Evolutionary conservation across 2,329 filamentous ascomycete genomes (phyloP).

Genomic region (Fusarium papillatum): DNA sequence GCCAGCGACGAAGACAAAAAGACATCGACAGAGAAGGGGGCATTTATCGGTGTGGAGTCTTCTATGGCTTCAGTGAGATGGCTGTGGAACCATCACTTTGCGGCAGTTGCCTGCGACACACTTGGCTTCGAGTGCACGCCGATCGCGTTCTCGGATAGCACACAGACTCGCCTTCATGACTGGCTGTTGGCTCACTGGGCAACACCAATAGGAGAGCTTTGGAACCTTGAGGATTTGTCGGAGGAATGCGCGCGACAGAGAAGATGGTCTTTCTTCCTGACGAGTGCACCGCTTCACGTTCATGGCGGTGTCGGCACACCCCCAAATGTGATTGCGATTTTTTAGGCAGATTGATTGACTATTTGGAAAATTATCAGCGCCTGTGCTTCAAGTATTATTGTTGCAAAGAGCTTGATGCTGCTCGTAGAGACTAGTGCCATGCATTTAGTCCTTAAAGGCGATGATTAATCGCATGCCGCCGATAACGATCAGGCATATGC

Average conservation of each 20-base stretch:
- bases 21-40: background rate
- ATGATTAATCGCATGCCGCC: background rate
- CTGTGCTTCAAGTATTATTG: background rate
- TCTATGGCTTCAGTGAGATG: background rate
- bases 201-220: background rate
- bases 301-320: background rate
- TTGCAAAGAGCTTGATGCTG: background rate
- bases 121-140: background rate
- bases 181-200: background rate
- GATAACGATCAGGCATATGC: too few species aligned
- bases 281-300: background rate
- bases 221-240: background rate
- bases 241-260: background rate
- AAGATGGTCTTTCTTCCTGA: background rate
- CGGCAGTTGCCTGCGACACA: background rate
- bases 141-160: background rate
- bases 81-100: background rate
- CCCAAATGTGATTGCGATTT: background rate
- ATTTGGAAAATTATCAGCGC: background rate
- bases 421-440: background rate
- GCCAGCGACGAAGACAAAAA: background rate
- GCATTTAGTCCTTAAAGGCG: background rate
- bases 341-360: background rate
- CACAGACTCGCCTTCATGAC: background rate
- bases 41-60: background rate